Evolutionary conservation across 2,329 filamentous ascomycete genomes (phyloP).

Genomic region (Arthrobotrys pseudoclavata): DNA sequence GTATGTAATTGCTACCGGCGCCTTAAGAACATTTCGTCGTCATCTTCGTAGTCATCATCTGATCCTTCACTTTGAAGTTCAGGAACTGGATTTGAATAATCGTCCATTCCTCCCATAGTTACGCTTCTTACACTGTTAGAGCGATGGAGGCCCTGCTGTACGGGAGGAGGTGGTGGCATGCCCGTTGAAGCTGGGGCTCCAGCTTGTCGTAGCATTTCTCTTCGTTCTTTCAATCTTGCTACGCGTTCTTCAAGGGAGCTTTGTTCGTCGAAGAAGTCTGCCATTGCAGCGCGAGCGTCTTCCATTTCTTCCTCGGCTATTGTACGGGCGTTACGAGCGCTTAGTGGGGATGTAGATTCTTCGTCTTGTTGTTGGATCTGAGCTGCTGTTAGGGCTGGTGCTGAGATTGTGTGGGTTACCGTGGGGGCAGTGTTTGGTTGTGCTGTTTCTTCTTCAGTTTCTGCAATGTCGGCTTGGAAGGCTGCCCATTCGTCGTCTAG

Average conservation of each 20-base stretch:
- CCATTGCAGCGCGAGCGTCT: constrained; percentile 79
- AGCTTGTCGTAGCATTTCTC: constrained; percentile 74
- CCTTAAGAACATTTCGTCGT: constrained; percentile 73
- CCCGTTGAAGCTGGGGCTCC: constrained; percentile 62
- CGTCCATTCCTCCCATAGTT: constrained; percentile 52
- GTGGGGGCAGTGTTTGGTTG: background rate
- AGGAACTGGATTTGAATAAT: constrained; percentile 36
- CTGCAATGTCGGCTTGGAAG: constrained; percentile 84
- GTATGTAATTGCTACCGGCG: constrained; percentile 59
- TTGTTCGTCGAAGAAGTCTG: constrained; percentile 87
- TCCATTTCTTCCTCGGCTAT: constrained; percentile 76
- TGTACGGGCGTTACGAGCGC: constrained; percentile 64
- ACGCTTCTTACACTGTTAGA: constrained; percentile 46
- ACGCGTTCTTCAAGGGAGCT: constrained; percentile 81
- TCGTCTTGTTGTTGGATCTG: constrained; percentile 64
- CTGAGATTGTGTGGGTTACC: constrained; percentile 65
- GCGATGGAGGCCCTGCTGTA: constrained; percentile 11
- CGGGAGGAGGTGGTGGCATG: constrained; percentile 34
- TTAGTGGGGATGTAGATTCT: constrained; percentile 61
- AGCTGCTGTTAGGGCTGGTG: constrained; percentile 58
- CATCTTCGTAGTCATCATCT: constrained; percentile 69
- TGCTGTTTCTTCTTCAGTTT: constrained; percentile 64
- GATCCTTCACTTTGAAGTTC: constrained; percentile 66
- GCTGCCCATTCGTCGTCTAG: constrained; percentile 88
- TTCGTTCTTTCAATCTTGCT: constrained; percentile 76